These are phyloP conservation scores for Endotrypanum monterogeii DNA, from an alignment of 208 protist species.

Conservation along the genomic window DNA sequence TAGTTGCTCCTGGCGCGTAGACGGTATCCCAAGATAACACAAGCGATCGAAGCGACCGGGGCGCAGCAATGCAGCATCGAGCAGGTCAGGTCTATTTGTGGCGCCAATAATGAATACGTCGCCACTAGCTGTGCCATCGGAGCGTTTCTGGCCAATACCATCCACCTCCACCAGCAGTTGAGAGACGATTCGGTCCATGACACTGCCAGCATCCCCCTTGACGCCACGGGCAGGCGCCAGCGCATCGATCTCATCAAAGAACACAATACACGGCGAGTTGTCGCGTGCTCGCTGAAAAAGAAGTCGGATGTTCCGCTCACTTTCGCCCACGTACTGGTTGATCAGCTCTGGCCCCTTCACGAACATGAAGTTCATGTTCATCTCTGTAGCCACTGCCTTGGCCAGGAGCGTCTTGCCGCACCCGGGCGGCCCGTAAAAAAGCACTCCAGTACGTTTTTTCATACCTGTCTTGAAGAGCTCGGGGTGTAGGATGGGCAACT, in stretches of 20 bases:
- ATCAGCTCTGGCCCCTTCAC: slow-evolving; percentile 96
- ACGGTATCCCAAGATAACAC: slow-evolving; percentile 87
- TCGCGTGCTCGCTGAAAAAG: slow-evolving; percentile 90
- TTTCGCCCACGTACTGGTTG: slow-evolving; percentile 94
- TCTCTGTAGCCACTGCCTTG: slow-evolving; percentile 94
- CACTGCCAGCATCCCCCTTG: slow-evolving; percentile 88
- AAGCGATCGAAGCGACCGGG: slow-evolving; percentile 91
- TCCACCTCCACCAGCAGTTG: slow-evolving; percentile 93
- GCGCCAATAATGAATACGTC: slow-evolving; percentile 94
- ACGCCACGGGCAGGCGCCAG: slow-evolving; percentile 86
- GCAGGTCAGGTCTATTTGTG: slow-evolving; percentile 91
- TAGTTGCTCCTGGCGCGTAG: slow-evolving; percentile 79
- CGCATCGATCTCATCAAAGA: slow-evolving; percentile 95
- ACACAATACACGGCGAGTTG: slow-evolving; percentile 92
- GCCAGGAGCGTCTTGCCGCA: slow-evolving; percentile 95
- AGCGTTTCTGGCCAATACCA: slow-evolving; percentile 74
- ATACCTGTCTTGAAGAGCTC: slow-evolving; percentile 76
- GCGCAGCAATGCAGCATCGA: slow-evolving; percentile 93
- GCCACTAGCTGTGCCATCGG: slow-evolving; percentile 61
- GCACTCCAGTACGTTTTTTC: slow-evolving; percentile 81
- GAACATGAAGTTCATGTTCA: slow-evolving; percentile 94
- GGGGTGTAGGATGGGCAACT: slow-evolving; percentile 81
- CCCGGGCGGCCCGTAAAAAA: slow-evolving; percentile 94
- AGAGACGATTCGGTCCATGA: slow-evolving; percentile 95
- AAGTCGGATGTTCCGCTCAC: slow-evolving; percentile 88